Percentiles rank a stretch among this genome's conserved stretches.
Conservation (phyloP, 768 basidiomycete genomes). For the Lactarius sp. region DNA sequence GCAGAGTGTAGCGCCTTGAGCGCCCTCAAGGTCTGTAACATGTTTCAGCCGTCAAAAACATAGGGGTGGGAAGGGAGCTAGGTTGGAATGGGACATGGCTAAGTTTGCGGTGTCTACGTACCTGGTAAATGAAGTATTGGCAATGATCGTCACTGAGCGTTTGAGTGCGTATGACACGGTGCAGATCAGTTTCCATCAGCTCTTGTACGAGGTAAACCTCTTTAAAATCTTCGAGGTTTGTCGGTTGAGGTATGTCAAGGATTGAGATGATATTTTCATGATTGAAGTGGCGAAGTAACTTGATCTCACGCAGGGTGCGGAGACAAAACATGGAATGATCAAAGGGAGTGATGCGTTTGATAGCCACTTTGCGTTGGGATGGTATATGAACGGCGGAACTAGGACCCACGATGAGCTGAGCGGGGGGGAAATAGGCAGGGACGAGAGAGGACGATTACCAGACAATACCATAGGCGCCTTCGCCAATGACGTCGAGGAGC, state of each 20-base stretch:
- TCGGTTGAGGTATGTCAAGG: constrained; percentile 86
- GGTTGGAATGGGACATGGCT: constrained; percentile 1
- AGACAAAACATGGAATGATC: constrained; percentile 95
- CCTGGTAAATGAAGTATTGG: constrained; percentile 98
- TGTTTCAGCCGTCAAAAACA: background rate
- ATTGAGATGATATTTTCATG: constrained; percentile 93
- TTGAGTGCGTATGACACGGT: constrained; percentile 94
- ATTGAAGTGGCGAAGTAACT: constrained; percentile 83
- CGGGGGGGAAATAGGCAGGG: background rate
- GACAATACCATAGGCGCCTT: constrained; percentile 93
- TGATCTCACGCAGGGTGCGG: constrained; percentile 89
- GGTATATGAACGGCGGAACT: constrained; percentile 81
- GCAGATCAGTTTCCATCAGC: constrained; percentile 92
- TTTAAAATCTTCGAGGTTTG: constrained; percentile 65
- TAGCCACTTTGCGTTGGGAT: constrained; percentile 88
- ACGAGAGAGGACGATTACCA: constrained; percentile 39
- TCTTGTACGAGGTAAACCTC: constrained; percentile 80
- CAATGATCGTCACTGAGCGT: constrained; percentile 91
- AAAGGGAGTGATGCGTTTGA: constrained; percentile 95
- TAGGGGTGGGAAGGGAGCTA: background rate
- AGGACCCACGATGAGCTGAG: constrained; percentile 16
- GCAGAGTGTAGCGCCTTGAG: constrained; percentile 94
- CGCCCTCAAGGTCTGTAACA: constrained; percentile 73
- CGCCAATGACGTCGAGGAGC: constrained; percentile 82
- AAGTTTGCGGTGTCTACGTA: constrained; percentile 30